Evolutionary conservation across 441 rosid species (phyloP).

Genomic region (Monsonia emarginata): DNA sequence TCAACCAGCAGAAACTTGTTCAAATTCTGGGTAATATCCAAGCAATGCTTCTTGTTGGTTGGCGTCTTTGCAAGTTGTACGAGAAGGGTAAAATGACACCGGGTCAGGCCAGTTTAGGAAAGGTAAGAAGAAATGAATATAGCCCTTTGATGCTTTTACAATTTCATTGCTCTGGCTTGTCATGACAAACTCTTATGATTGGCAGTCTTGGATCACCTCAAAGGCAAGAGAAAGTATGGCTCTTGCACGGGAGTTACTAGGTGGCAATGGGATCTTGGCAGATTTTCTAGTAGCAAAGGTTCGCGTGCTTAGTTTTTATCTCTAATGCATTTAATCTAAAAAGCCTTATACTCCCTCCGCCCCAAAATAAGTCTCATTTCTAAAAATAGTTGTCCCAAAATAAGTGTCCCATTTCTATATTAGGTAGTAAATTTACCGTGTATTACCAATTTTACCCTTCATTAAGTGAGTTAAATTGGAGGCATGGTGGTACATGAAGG

Average conservation of each 20-base stretch:
- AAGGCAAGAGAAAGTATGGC: slow-evolving; percentile 75
- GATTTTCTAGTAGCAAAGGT: slow-evolving; percentile 97
- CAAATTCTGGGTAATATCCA: slow-evolving; percentile 78
- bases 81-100: slow-evolving; percentile 76
- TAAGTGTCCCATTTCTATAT: too few species aligned
- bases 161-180: background rate
- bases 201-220: slow-evolving; percentile 65
- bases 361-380: too few species aligned
- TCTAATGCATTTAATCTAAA: background rate
- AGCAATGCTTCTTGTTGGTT: slow-evolving; percentile 82
- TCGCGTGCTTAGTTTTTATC: slow-evolving; percentile 7
- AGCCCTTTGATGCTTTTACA: background rate
- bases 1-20: slow-evolving; percentile 88
- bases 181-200: slow-evolving; percentile 9
- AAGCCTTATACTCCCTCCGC: too few species aligned
- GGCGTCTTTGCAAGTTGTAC: slow-evolving; percentile 88
- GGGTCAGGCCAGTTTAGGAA: slow-evolving; percentile 91
- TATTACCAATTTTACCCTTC: too few species aligned
- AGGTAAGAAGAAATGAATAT: slow-evolving; percentile 38
- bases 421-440: too few species aligned
- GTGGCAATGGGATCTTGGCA: slow-evolving; percentile 79
- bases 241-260: slow-evolving; percentile 76
- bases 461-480: too few species aligned
- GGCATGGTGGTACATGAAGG: too few species aligned
- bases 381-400: too few species aligned